These are phyloP conservation scores for Pythium aristosporum DNA, from an alignment of 352 stramenopile genomes.

Conservation along the genomic window DNA sequence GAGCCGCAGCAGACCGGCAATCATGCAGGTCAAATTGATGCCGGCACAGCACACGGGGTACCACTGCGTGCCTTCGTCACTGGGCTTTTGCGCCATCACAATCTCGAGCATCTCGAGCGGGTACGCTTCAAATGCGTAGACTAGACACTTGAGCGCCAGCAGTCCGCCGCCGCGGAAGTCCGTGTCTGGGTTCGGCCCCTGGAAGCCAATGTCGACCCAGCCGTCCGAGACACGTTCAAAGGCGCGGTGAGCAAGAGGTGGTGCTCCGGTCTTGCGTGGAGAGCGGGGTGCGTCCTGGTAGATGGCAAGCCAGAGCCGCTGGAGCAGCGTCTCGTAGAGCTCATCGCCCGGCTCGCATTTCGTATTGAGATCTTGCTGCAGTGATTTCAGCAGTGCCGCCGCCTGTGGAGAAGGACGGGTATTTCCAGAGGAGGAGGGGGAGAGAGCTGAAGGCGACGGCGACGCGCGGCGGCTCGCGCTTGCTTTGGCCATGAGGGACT, in stretches of 20 bases:
- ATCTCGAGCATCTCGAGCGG: slow-evolving; percentile 68
- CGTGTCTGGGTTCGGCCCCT: slow-evolving; percentile 73
- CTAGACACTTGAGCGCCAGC: slow-evolving; percentile 80
- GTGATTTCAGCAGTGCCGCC: slow-evolving; percentile 38
- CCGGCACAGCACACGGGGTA: slow-evolving; percentile 81
- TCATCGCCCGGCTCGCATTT: slow-evolving; percentile 63
- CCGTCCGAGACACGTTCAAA: slow-evolving; percentile 52
- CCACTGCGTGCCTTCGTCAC: slow-evolving; percentile 49
- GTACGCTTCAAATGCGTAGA: slow-evolving; percentile 80
- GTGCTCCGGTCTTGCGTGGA: slow-evolving; percentile 10
- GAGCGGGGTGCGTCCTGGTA: slow-evolving; percentile 34
- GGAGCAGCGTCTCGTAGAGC: slow-evolving; percentile 61
- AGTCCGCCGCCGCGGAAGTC: slow-evolving; percentile 82
- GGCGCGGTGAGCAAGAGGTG: slow-evolving; percentile 9
- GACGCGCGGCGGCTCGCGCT: slow-evolving; percentile 13
- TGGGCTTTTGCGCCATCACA: slow-evolving; percentile 46
- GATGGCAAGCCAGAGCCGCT: slow-evolving; percentile 63
- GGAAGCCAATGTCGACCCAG: slow-evolving; percentile 79
- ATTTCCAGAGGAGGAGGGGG: not conserved
- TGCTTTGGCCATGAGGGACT: slow-evolving; percentile 34
- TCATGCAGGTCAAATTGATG: slow-evolving; percentile 84
- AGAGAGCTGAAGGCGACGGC: slow-evolving; percentile 1
- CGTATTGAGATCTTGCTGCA: slow-evolving; percentile 63
- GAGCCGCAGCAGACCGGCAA: slow-evolving; percentile 65
- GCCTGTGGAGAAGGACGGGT: slow-evolving; percentile 38